Conservation (phyloP, 2,329 filamentous ascomycete species). For the Penicillium sp. region DNA sequence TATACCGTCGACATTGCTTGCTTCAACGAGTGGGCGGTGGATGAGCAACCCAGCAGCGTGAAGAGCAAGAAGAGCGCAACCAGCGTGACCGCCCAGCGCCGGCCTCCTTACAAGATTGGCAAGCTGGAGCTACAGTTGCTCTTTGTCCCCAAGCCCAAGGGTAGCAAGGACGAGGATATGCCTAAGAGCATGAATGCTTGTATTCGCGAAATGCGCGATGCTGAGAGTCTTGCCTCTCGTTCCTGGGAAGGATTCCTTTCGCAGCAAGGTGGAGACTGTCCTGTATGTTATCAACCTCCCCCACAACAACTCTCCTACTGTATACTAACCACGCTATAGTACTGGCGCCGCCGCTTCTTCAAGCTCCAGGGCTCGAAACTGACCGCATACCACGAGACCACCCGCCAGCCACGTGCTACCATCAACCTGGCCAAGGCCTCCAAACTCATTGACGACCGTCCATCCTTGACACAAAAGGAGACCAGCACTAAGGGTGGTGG, state of each 20-base stretch:
- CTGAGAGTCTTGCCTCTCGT: slow-evolving; percentile 77
- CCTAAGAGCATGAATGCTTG: slow-evolving; percentile 99
- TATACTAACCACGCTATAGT: slow-evolving; percentile 60
- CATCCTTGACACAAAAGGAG: slow-evolving; percentile 81
- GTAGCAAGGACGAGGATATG: slow-evolving; percentile 90
- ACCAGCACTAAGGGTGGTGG: slow-evolving; percentile 76
- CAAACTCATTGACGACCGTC: slow-evolving; percentile 91
- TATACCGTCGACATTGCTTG: slow-evolving; percentile 88
- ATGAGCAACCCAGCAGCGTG: slow-evolving; percentile 82
- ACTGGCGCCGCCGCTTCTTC: slow-evolving; percentile 98
- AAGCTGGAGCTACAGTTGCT: slow-evolving; percentile 93
- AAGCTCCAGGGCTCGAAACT: slow-evolving; percentile 88
- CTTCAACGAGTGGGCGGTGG: slow-evolving; percentile 98
- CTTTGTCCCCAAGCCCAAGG: slow-evolving; percentile 91
- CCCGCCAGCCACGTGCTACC: slow-evolving; percentile 90
- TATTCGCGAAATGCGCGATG: slow-evolving; percentile 89
- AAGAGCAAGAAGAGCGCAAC: slow-evolving; percentile 85
- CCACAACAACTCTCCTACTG: background rate
- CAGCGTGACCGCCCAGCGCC: slow-evolving; percentile 63
- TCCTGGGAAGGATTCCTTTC: slow-evolving; percentile 89
- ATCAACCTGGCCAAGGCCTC: slow-evolving; percentile 95
- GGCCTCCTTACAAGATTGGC: slow-evolving; percentile 94
- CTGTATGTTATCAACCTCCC: slow-evolving; percentile 67
- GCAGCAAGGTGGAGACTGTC: slow-evolving; percentile 97
- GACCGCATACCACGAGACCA: slow-evolving; percentile 95